Evolutionary conservation across 192 early-diverging fungal species (phyloP), one percentile per base, ranked within the genome.

Genomic region (Dissophora globulifera): DNA sequence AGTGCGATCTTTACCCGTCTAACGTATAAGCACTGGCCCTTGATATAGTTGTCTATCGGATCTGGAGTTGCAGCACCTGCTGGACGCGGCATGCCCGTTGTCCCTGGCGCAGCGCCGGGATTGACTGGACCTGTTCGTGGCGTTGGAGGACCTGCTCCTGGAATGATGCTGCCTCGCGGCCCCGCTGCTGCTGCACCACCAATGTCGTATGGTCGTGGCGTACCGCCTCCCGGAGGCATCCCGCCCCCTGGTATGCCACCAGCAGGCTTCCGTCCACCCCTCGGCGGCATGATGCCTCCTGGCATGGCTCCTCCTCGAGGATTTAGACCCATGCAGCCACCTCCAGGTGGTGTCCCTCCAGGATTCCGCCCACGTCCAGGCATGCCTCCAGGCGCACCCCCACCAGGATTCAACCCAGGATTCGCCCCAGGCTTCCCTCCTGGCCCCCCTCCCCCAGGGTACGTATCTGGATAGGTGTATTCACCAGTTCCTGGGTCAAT

Each of bases 131-230:
- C 96, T 26, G 91, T 98, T 25, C 88, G 95, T 58, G 97, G 97
- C 50, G 91, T 99, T 43, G 96, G 97, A 67, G 97, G 95, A 29
- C 97, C 97, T 38, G 92, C 92, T n/a, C 87, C 90, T 46, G 87
- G 87, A 62, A 91, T 92, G 86, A 98, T 98, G 95, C 84, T 89
- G 60, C 95, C 94, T 35, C 88, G 83, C 50, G 84, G 89, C 58
- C 86, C 81, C 19, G 82, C 85, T 9, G 83, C 88, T 26, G 87
- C 87, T 5, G 91, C 89, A 20, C 83, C 93, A 13, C 91, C 92
- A n/a, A 87, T 94, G 75, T 78, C 92, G 33, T 93, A 94, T 61
- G 90, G 87, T 23, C 91, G 87, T 38, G 85, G 88, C 19, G 86
- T 83, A 40, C 83, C 85, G 29, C 86, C 86, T 74, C 86, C 86